Percentiles rank a stretch among this genome's conserved stretches.
These are phyloP conservation scores for Iris pallida DNA, from an alignment of 116 monocot species.

Conservation along the genomic window DNA sequence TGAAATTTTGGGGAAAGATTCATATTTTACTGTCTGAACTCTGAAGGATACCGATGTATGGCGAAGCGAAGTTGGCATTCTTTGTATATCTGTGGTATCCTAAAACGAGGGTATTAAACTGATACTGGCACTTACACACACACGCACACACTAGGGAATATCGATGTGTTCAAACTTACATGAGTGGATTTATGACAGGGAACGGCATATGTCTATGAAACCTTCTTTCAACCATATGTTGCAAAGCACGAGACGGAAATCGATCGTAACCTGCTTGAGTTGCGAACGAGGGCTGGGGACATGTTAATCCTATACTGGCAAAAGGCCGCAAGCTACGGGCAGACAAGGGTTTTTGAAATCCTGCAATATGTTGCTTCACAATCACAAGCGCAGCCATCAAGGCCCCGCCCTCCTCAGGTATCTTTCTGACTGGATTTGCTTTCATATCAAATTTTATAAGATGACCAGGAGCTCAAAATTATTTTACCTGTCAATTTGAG, in stretches of 20 bases:
- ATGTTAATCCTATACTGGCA: slow-evolving; percentile 43
- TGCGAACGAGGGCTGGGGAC: slow-evolving; percentile 59
- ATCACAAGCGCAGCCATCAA: slow-evolving; percentile 36
- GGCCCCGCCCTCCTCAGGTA: slow-evolving; percentile 30
- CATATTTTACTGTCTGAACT: background rate
- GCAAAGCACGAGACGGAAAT: slow-evolving; percentile 71
- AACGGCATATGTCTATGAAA: slow-evolving; percentile 53
- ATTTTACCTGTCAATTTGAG: too few species aligned
- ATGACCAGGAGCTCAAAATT: too few species aligned
- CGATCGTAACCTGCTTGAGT: slow-evolving; percentile 61
- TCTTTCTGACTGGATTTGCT: background rate
- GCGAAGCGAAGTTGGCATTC: slow-evolving; percentile 46
- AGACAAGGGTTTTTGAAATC: slow-evolving; percentile 53
- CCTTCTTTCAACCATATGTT: slow-evolving; percentile 55
- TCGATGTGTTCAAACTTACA: too few species aligned
- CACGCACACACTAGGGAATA: too few species aligned
- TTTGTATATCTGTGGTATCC: slow-evolving; percentile 54
- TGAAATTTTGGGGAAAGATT: background rate
- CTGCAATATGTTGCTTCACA: slow-evolving; percentile 61
- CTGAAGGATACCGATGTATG: slow-evolving; percentile 47
- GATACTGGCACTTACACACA: too few species aligned
- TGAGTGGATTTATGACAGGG: slow-evolving; percentile 19
- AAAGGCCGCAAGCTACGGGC: slow-evolving; percentile 45
- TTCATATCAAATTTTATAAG: too few species aligned
- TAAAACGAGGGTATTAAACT: slow-evolving; percentile 31